Conservation (phyloP, 1,139 yeast species). For the Meyerozyma elateridarum region DNA sequence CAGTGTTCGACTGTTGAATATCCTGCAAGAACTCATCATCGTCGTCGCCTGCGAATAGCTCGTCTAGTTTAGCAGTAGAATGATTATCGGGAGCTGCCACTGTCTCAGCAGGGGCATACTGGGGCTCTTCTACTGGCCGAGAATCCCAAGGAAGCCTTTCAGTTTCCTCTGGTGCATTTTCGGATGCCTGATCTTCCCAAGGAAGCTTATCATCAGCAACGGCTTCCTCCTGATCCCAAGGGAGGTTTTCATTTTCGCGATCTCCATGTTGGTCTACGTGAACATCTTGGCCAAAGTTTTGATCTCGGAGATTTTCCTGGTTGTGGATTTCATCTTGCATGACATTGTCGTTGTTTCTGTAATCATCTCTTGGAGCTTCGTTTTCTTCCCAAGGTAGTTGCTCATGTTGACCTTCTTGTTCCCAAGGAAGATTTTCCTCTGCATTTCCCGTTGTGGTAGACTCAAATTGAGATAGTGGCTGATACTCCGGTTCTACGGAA, state of each 20-base stretch:
- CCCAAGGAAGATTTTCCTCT: slow-evolving; percentile 8
- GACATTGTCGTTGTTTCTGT: slow-evolving; percentile 3
- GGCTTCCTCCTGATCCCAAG: slow-evolving; percentile 5
- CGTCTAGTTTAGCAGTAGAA: slow-evolving; percentile 2
- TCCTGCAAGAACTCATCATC: slow-evolving; percentile 10
- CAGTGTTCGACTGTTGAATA: background rate
- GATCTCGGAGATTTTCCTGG: slow-evolving; percentile 1
- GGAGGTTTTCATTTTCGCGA: slow-evolving; percentile 4
- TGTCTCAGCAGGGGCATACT: background rate
- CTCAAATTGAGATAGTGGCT: no score
- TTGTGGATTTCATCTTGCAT: background rate
- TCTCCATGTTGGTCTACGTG: slow-evolving; percentile 1
- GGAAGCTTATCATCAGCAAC: slow-evolving; percentile 7
- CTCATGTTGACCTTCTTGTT: background rate
- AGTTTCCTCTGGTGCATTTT: slow-evolving; percentile 1
- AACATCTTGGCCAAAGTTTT: background rate
- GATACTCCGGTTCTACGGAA: no score
- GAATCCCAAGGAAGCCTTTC: slow-evolving; percentile 6
- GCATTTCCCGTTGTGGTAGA: slow-evolving; percentile 1
- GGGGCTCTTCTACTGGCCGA: background rate
- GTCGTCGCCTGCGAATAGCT: slow-evolving; percentile 8
- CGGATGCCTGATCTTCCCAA: slow-evolving; percentile 8
- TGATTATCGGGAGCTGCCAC: background rate
- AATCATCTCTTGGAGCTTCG: slow-evolving; percentile 4
- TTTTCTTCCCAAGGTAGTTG: slow-evolving; percentile 7